These are phyloP conservation scores for Tilletia caries DNA, from an alignment of 1,284 basidiomycete species.

Conservation along the genomic window DNA sequence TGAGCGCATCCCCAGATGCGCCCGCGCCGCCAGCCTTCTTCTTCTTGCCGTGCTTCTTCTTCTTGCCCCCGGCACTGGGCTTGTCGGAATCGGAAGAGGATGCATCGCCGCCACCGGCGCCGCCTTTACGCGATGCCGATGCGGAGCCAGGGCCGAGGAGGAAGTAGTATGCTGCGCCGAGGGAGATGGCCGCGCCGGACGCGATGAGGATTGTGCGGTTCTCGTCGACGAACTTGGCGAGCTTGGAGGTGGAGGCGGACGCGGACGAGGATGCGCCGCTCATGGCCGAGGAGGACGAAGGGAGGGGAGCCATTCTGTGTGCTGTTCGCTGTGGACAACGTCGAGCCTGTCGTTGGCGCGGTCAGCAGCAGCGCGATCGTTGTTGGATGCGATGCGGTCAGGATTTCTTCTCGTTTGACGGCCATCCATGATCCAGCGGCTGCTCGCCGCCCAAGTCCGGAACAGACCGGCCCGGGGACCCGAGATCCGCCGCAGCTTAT, in stretches of 20 bases:
- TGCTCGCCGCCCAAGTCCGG: too few relatives aligned
- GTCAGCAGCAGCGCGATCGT: too few relatives aligned
- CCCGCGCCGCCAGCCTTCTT: constrained; percentile 21
- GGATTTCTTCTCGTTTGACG: not conserved
- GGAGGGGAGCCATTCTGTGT: constrained; percentile 8
- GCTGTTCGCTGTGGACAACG: too few relatives aligned
- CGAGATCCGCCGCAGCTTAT: too few relatives aligned
- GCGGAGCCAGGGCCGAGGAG: constrained; percentile 14
- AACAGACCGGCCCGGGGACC: too few relatives aligned
- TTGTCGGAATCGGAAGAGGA: constrained; percentile 31
- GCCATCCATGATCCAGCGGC: constrained; percentile 9
- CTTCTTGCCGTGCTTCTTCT: constrained; percentile 43
- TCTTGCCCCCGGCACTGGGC: constrained; percentile 33
- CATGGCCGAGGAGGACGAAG: not conserved
- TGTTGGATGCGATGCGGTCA: not conserved
- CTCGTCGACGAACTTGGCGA: constrained; percentile 41
- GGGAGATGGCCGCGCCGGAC: constrained; percentile 37
- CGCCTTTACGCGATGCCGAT: constrained; percentile 6
- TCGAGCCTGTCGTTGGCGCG: too few relatives aligned
- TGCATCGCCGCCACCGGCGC: constrained; percentile 23
- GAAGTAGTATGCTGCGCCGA: constrained; percentile 43
- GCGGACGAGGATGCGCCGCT: constrained; percentile 10
- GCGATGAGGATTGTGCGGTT: constrained; percentile 45
- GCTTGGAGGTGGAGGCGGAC: constrained; percentile 1
- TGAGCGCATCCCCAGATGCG: constrained; percentile 18